Base-by-base conservation (phyloP, 768 basidiomycete species). In the Inosperma sp. region DNA sequence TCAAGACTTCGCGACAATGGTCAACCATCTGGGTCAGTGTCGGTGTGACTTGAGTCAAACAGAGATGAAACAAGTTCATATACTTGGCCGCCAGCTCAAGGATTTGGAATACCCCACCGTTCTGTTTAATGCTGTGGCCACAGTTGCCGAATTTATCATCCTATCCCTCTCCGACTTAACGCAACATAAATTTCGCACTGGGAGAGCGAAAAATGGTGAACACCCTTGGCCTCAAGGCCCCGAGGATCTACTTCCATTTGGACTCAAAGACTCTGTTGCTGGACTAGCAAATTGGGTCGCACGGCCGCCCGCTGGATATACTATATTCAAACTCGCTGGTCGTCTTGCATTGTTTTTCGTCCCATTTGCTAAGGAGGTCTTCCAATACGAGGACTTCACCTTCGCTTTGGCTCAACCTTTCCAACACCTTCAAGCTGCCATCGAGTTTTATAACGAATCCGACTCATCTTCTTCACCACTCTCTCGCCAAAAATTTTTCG, bases 1-100 rank as follows among this genome's bases (percentile, higher is more conserved):
- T 7, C 21, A 45, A 33, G 52, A 53, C 9, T 43, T 51, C 26
- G 23, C 31, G 13, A 31, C 48, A 16, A 51, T 56, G 55, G 3
- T 52, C 19, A 27, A 42, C 12, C 25, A 12, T 41, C 19, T 42
- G 7, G 41, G 3, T 9, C 41, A 16, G 14, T 27, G 41, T 27
- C 25, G n/a, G 25, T 42, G 41, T 27, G 41, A 42, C 7, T 27
- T 42, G 7, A 5, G 40, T 26, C 40, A 41, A 26, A 26, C 2
- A 6, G 23, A 16, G 16, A 41, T 41, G 40, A 41, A 16, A 26
- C n/a, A 12, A n/a, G 25, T 42, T 42, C 41, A 42, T 5, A 8
- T 27, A 17, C 7, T 12, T 7, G 17, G 40, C 40, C 22, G 39
- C 3, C 16, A n/a, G 13, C 37, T 4, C 1, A 25, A 41, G 22